A percentile compares a stretch with the other conserved stretches of the same genome.
phyloP scores from a whole-genome alignment of 495 filamentous ascomycete genomes.

The Terfezia claveryi region DNA sequence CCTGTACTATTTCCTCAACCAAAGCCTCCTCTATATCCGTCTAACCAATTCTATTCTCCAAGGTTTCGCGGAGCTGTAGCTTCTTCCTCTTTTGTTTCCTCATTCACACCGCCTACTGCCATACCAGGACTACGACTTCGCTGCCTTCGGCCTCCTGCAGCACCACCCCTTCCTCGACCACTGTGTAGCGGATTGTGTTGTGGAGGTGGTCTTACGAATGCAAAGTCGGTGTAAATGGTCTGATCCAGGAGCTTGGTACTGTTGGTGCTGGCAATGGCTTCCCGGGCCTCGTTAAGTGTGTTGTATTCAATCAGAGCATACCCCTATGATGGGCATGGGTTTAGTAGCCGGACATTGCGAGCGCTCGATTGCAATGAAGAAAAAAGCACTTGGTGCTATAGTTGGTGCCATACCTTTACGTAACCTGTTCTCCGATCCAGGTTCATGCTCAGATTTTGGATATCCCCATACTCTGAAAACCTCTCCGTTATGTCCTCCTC shows the following conservation, averaged over 20 bases:
- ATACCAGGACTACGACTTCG: slow-evolving; percentile 35
- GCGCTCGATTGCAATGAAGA: background rate
- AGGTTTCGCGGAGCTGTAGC: background rate
- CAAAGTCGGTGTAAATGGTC: slow-evolving; percentile 80
- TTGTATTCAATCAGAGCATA: slow-evolving; percentile 13
- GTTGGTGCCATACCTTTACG: slow-evolving; percentile 50
- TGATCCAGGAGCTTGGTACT: slow-evolving; percentile 73
- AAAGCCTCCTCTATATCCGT: background rate
- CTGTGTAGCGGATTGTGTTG: background rate
- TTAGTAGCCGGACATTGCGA: background rate
- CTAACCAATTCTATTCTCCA: slow-evolving; percentile 5
- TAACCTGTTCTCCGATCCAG: slow-evolving; percentile 90
- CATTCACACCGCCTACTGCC: slow-evolving; percentile 9
- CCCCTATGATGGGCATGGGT: slow-evolving; percentile 2
- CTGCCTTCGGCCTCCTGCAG: slow-evolving; percentile 18
- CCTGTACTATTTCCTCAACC: too few species aligned
- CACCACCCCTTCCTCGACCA: slow-evolving; percentile 24
- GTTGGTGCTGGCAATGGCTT: slow-evolving; percentile 17
- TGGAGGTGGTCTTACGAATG: slow-evolving; percentile 73
- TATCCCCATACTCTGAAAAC: slow-evolving; percentile 90
- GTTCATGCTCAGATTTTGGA: slow-evolving; percentile 92
- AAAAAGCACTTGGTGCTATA: background rate
- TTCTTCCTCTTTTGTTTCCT: background rate
- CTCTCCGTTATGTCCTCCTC: slow-evolving; percentile 89
- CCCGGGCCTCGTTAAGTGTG: slow-evolving; percentile 39